Evolutionary conservation across 2,329 filamentous ascomycete genomes (phyloP).

Genomic region (Claviceps lovelessii): DNA sequence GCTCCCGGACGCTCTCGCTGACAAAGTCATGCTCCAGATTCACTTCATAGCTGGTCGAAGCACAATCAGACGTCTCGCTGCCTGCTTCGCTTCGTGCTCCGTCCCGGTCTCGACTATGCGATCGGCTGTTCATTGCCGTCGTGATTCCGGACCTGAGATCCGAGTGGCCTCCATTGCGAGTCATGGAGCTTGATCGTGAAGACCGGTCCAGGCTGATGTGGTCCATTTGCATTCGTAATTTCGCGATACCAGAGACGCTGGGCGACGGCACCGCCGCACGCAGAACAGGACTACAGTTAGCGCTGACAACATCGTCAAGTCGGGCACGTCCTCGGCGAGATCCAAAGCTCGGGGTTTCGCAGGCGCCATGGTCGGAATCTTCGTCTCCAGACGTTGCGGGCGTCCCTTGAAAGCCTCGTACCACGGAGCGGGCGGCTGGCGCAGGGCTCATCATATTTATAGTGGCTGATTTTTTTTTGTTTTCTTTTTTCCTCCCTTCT

Average conservation of each 20-base stretch:
- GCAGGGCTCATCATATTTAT: slow-evolving; percentile 32
- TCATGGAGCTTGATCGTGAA: slow-evolving; percentile 42
- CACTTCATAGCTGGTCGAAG: slow-evolving; percentile 67
- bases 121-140: slow-evolving; percentile 40
- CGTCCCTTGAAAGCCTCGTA: slow-evolving; percentile 43
- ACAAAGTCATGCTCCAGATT: slow-evolving; percentile 73
- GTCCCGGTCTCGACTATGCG: slow-evolving; percentile 43
- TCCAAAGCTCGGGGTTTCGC: slow-evolving; percentile 23
- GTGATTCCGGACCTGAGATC: slow-evolving; percentile 25
- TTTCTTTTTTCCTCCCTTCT: not conserved
- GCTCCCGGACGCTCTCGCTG: slow-evolving; percentile 45
- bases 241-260: slow-evolving; percentile 60
- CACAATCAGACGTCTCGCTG: slow-evolving; percentile 51
- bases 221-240: slow-evolving; percentile 69
- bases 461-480: not conserved
- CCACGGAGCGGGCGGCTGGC: slow-evolving; percentile 36
- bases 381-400: slow-evolving; percentile 42
- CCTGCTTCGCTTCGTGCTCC: slow-evolving; percentile 37
- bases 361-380: slow-evolving; percentile 35
- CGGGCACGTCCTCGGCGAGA: slow-evolving; percentile 26
- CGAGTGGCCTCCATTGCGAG: slow-evolving; percentile 33
- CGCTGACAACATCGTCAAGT: slow-evolving; percentile 44
- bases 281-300: slow-evolving; percentile 48
- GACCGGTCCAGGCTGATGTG: slow-evolving; percentile 51
- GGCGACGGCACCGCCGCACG: slow-evolving; percentile 36